These are phyloP conservation scores for Myriosclerotinia scirpicola DNA, from an alignment of 2,329 filamentous ascomycete species.

Conservation along the genomic window DNA sequence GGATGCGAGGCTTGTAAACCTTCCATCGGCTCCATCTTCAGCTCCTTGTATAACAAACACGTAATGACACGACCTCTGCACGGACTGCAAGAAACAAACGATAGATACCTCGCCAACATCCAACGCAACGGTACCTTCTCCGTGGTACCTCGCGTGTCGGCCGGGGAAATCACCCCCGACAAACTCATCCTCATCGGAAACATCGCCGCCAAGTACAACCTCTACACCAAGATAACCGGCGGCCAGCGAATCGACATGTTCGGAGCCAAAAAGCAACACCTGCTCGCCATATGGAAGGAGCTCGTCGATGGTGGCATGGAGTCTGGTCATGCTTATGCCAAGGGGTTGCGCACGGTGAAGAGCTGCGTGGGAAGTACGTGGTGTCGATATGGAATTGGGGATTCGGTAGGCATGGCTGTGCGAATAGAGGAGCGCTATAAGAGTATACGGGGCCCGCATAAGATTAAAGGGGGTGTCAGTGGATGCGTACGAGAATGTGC, in stretches of 20 bases:
- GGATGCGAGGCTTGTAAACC: conserved; percentile 90
- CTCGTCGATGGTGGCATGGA: conserved; percentile 85
- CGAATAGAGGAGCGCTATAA: conserved; percentile 88
- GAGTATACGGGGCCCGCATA: conserved; percentile 83
- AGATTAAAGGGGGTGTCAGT: conserved; percentile 86
- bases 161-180: conserved; percentile 83
- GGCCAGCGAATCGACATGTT: conserved; percentile 93
- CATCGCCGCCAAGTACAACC: conserved; percentile 77
- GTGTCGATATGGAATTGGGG: conserved; percentile 86
- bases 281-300: conserved; percentile 77
- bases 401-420: conserved; percentile 89
- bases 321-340: conserved; percentile 87
- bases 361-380: conserved; percentile 88
- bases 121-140: conserved; percentile 90
- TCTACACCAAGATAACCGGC: conserved; percentile 92
- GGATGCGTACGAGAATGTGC: conserved; percentile 92
- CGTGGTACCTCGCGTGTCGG: conserved; percentile 79
- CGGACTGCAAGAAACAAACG: conserved; percentile 87
- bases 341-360: conserved; percentile 85
- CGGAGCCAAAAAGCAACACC: conserved; percentile 82
- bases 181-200: conserved; percentile 80
- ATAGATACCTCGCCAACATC: conserved; percentile 84
- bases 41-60: conserved; percentile 80
- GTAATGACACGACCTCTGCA: conserved; percentile 70
- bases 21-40: conserved; percentile 74